Evolutionary conservation across 345 rosid genomes (phyloP).

Genomic region (Acer yangbiense): DNA sequence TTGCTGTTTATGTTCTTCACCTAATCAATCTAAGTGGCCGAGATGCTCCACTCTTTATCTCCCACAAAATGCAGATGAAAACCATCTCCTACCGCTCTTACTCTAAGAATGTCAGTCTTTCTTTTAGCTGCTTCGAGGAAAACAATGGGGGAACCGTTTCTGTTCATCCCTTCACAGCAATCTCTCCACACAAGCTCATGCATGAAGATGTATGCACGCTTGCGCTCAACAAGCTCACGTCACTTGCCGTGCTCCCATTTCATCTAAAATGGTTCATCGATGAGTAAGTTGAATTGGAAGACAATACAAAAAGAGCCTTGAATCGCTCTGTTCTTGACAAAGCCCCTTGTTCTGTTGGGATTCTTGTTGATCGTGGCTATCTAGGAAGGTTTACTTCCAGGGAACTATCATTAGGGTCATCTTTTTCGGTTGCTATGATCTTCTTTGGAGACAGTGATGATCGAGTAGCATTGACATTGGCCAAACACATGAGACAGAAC

Average conservation of each 20-base stretch:
- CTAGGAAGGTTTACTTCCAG: background rate
- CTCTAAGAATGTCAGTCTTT: constrained; percentile 45
- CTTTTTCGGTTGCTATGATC: constrained; percentile 31
- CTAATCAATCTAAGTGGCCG: constrained; percentile 52
- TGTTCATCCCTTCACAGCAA: constrained; percentile 1
- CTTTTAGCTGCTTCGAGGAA: constrained; percentile 5
- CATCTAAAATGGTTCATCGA: constrained; percentile 18
- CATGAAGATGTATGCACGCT: constrained; percentile 17
- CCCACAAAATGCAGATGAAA: constrained; percentile 45
- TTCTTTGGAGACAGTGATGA: constrained; percentile 71
- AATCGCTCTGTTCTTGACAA: constrained; percentile 16
- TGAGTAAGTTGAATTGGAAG: constrained; percentile 18
- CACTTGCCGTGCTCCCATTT: constrained; percentile 14
- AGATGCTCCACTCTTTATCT: constrained; percentile 49
- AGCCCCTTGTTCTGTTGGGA: constrained; percentile 25
- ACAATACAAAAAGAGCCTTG: constrained; percentile 3
- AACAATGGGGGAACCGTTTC: background rate
- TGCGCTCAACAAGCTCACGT: constrained; percentile 3
- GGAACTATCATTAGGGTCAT: background rate
- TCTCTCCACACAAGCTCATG: constrained; percentile 14
- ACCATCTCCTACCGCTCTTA: constrained; percentile 21
- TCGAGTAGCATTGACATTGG: constrained; percentile 43
- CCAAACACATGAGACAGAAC: constrained; percentile 51
- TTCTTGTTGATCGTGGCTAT: constrained; percentile 10
- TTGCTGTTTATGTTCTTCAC: constrained; percentile 49